phyloP scores from a whole-genome alignment of 2,329 filamentous ascomycete species.

The Beauveria rudraprayagi region DNA sequence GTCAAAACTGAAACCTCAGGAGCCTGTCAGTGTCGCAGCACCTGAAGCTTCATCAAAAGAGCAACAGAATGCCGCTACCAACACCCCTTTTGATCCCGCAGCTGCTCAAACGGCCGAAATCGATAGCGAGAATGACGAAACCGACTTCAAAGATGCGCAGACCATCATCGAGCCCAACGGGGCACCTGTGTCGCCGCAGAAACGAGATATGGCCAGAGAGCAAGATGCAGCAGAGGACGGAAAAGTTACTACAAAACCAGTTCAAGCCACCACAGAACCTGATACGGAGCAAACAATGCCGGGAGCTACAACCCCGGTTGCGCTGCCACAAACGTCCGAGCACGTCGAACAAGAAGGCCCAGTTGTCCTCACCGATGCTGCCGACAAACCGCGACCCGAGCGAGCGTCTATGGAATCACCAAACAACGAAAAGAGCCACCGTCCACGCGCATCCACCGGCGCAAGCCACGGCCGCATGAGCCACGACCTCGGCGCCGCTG shows the following conservation, averaged over 20 bases:
- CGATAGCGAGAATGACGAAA: conserved; percentile 29
- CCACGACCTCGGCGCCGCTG: not conserved
- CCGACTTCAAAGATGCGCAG: conserved; percentile 30
- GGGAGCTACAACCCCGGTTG: not conserved
- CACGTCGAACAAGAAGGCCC: not conserved
- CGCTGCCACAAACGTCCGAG: not conserved
- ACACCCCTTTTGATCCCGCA: not conserved
- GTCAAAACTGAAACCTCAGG: conserved; percentile 4
- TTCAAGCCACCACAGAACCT: not conserved
- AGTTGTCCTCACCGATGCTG: conserved; percentile 3
- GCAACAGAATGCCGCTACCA: not conserved
- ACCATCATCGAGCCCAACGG: conserved; percentile 19
- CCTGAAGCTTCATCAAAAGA: conserved; percentile 16
- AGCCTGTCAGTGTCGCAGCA: not conserved
- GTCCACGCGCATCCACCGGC: conserved; percentile 1
- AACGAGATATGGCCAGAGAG: not conserved
- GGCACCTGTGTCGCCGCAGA: conserved; percentile 23
- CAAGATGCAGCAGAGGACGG: not conserved
- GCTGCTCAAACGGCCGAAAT: conserved; percentile 13
- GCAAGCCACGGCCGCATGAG: conserved; percentile 2
- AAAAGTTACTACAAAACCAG: not conserved
- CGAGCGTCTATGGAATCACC: not conserved
- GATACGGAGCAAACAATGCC: not conserved
- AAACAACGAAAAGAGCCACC: not conserved
- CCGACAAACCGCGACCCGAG: conserved; percentile 7